A percentile compares a stretch with the other conserved stretches of the same genome.
Conservation (phyloP, 2,329 filamentous ascomycete genomes). For the Onygena corvina region DNA sequence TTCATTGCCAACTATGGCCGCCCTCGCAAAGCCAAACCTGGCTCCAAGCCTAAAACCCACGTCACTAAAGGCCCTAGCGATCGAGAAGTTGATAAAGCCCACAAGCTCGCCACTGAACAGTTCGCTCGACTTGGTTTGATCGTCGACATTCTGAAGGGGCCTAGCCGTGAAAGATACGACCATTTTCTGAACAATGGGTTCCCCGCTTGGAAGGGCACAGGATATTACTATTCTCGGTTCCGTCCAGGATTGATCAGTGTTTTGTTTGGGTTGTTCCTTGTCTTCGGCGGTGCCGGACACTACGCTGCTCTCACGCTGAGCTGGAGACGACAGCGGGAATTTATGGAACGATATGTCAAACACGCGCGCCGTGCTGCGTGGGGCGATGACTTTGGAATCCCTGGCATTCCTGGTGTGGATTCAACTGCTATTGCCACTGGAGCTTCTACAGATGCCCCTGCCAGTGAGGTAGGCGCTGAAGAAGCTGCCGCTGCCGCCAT, state of each 20-base stretch:
- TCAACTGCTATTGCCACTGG: slow-evolving; percentile 20
- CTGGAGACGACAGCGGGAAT: slow-evolving; percentile 83
- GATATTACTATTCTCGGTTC: slow-evolving; percentile 95
- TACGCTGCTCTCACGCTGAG: slow-evolving; percentile 74
- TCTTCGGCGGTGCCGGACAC: slow-evolving; percentile 73
- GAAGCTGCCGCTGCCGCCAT: slow-evolving; percentile 36
- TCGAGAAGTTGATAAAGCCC: slow-evolving; percentile 61
- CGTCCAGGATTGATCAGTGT: slow-evolving; percentile 81
- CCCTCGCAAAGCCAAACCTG: slow-evolving; percentile 32
- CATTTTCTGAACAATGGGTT: slow-evolving; percentile 90
- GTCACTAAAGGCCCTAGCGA: slow-evolving; percentile 60
- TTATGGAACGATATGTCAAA: slow-evolving; percentile 81
- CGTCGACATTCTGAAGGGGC: slow-evolving; percentile 70
- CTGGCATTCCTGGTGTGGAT: slow-evolving; percentile 56
- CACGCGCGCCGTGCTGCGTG: slow-evolving; percentile 80
- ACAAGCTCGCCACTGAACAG: slow-evolving; percentile 70
- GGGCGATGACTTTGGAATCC: slow-evolving; percentile 63
- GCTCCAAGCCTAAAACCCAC: slow-evolving; percentile 49
- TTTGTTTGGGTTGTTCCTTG: slow-evolving; percentile 65
- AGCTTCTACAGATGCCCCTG: slow-evolving; percentile 26
- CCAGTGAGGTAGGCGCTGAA: slow-evolving; percentile 37
- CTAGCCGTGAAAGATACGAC: slow-evolving; percentile 77
- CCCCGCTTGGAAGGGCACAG: slow-evolving; percentile 90
- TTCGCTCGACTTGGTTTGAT: slow-evolving; percentile 78
- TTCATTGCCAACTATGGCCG: slow-evolving; percentile 59